These are phyloP conservation scores for Tulasnella sp. DNA, from an alignment of 768 basidiomycete genomes.

Conservation along the genomic window DNA sequence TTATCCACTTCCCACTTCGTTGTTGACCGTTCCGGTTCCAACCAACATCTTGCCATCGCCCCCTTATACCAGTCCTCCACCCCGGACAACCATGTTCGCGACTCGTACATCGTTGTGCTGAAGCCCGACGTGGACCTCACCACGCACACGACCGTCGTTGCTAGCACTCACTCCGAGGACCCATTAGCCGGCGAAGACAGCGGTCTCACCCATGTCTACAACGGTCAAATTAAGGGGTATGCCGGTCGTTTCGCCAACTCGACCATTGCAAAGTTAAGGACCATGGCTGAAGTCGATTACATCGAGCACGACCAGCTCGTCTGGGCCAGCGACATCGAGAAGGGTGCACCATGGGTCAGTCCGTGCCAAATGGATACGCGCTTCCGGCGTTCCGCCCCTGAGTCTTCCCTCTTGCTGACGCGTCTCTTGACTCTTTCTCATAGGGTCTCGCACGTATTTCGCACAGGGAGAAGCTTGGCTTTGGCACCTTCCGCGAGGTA, in stretches of 20 bases:
- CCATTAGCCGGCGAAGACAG: constrained; percentile 39
- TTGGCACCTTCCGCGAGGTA: constrained; percentile 56
- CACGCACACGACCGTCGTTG: constrained; percentile 63
- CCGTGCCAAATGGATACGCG: neutral
- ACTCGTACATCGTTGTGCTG: constrained; percentile 91
- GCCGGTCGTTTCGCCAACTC: constrained; percentile 62
- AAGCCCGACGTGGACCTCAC: constrained; percentile 60
- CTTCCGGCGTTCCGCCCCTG: neutral
- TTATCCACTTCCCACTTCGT: constrained; percentile 9
- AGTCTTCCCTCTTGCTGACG: neutral
- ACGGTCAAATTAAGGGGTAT: constrained; percentile 60
- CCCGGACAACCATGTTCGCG: constrained; percentile 38
- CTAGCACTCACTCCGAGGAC: constrained; percentile 45
- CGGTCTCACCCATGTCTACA: constrained; percentile 56
- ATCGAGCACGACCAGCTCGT: constrained; percentile 93
- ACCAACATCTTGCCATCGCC: neutral
- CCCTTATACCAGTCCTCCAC: neutral
- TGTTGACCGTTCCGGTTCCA: neutral
- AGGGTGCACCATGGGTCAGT: constrained; percentile 76
- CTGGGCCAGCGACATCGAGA: constrained; percentile 36
- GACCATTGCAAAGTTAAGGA: constrained; percentile 64
- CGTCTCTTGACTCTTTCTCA: neutral
- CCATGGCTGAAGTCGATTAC: constrained; percentile 81
- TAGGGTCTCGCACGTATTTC: constrained; percentile 94
- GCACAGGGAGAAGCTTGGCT: constrained; percentile 62